Conservation (phyloP, 208 protist genomes). For the Spongospora subterranea region DNA sequence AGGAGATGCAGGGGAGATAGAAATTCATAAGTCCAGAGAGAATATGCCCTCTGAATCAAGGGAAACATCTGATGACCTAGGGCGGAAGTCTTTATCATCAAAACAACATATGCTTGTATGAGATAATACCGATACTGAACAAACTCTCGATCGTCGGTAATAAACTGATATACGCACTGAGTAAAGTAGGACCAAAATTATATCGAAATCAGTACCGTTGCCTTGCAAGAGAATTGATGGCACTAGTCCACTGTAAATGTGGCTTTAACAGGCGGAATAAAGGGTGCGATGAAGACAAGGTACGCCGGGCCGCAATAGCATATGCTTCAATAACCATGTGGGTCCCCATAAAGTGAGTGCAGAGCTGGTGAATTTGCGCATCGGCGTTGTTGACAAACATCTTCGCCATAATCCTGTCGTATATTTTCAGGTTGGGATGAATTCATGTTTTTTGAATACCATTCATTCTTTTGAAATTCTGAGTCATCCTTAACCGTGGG, state of each 20-base stretch:
- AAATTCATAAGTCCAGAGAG: not conserved
- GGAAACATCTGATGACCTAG: not conserved
- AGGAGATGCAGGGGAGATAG: not conserved
- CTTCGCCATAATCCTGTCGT: slow-evolving; percentile 13
- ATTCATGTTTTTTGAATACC: not conserved
- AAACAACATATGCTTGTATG: not conserved
- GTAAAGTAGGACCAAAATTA: not conserved
- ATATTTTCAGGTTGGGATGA: not conserved
- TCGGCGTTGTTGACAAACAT: slow-evolving; percentile 16
- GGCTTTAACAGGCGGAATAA: slow-evolving; percentile 18
- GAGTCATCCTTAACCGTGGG: not conserved
- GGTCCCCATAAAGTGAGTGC: not conserved
- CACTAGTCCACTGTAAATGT: not conserved
- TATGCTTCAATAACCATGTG: slow-evolving; percentile 17
- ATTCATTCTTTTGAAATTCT: slow-evolving; percentile 7
- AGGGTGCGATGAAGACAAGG: slow-evolving; percentile 28
- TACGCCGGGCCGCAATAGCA: not conserved
- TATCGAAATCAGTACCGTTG: slow-evolving; percentile 3
- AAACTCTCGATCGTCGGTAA: not conserved
- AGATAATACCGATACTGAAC: not conserved
- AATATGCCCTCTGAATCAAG: not conserved
- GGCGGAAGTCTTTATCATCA: not conserved
- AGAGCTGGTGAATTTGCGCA: slow-evolving; percentile 39
- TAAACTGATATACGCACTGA: not conserved
- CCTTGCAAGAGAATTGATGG: slow-evolving; percentile 18